phyloP scores from a whole-genome alignment of 2,329 filamentous ascomycete genomes.

The Exophiala phaeomuriformis region DNA sequence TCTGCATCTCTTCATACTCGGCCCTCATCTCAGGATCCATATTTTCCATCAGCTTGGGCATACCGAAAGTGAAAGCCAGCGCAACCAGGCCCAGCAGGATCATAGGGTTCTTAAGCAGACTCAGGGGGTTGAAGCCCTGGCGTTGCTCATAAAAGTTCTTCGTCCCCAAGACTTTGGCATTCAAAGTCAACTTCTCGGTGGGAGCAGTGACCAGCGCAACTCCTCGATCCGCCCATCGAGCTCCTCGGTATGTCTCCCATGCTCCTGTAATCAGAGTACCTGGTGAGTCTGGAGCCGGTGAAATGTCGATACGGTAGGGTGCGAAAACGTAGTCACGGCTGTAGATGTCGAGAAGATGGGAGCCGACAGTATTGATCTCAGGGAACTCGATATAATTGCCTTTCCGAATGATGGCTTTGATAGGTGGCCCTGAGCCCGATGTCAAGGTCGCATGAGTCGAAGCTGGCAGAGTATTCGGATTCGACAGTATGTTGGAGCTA shows the following conservation, averaged over 20 bases:
- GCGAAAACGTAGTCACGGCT: conserved; percentile 67
- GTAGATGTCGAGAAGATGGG: conserved; percentile 77
- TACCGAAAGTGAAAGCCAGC: conserved; percentile 76
- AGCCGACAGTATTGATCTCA: conserved; percentile 55
- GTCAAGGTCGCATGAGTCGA: conserved; percentile 47
- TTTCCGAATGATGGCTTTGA: conserved; percentile 40
- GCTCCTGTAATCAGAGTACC: conserved; percentile 31
- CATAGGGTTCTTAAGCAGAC: conserved; percentile 89
- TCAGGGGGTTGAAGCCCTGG: conserved; percentile 66
- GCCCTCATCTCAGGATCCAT: conserved; percentile 96
- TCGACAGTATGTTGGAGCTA: conserved; percentile 38
- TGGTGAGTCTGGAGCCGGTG: conserved; percentile 32
- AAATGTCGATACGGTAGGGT: conserved; percentile 71
- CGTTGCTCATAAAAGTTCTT: conserved; percentile 75
- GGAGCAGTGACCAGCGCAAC: conserved; percentile 19
- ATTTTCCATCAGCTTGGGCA: conserved; percentile 93
- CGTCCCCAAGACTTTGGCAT: conserved; percentile 53
- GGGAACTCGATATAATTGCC: conserved; percentile 64
- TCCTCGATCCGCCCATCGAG: conserved; percentile 26
- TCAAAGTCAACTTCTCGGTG: conserved; percentile 46
- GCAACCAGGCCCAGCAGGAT: conserved; percentile 83
- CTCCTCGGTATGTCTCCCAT: conserved; percentile 24
- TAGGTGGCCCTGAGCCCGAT: conserved; percentile 35
- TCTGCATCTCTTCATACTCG: conserved; percentile 87
- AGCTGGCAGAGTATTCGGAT: conserved; percentile 38